These are phyloP conservation scores for Corniculantispora saksenae DNA, from an alignment of 2,329 filamentous ascomycete genomes.

Conservation along the genomic window DNA sequence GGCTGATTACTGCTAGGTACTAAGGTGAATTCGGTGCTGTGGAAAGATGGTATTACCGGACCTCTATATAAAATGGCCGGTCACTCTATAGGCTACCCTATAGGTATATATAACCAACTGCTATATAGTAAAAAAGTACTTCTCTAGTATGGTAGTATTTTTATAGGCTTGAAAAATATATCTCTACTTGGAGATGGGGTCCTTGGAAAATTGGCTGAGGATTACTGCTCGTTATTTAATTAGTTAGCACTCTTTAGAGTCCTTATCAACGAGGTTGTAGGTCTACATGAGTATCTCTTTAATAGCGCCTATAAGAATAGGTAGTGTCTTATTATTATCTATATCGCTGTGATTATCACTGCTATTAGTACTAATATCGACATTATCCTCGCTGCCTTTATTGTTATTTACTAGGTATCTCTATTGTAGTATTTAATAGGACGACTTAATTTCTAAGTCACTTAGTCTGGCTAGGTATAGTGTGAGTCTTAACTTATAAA, in stretches of 20 bases:
- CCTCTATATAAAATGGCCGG: neutral
- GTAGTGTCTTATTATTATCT: neutral
- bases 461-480: neutral
- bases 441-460: neutral
- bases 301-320: neutral
- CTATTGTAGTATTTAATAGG: neutral
- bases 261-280: neutral
- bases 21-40: neutral
- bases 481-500: neutral
- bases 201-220: neutral
- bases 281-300: neutral
- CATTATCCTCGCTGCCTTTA: neutral
- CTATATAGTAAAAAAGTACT: neutral
- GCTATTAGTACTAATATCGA: neutral
- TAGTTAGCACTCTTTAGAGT: neutral
- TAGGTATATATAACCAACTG: neutral
- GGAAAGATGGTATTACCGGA: neutral
- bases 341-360: neutral
- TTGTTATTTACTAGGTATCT: neutral
- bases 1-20: neutral
- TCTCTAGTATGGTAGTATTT: neutral
- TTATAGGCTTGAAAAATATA: neutral
- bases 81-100: neutral
- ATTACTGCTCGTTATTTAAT: neutral
- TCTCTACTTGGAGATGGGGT: neutral